Conservation (phyloP, 495 filamentous ascomycete genomes). For the Penicillium macrosclerotiorum region DNA sequence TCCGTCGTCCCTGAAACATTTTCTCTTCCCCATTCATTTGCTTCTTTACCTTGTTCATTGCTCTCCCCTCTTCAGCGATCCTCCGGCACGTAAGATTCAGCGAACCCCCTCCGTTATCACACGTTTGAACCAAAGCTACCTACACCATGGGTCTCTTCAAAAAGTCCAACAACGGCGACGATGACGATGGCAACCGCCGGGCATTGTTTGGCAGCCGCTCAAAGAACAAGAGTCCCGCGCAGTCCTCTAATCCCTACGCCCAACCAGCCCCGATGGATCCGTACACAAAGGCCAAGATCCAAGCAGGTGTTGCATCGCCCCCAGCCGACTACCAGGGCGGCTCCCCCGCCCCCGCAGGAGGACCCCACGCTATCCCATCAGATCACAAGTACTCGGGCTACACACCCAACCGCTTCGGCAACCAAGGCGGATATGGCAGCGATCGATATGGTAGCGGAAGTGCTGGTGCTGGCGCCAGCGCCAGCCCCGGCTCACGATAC, state of each 20-base stretch:
- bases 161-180: conserved; percentile 61
- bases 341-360: conserved; percentile 18
- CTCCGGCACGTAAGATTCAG: too few relatives aligned
- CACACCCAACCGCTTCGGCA: conserved; percentile 60
- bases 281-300: conserved; percentile 60
- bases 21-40: conserved; percentile 8
- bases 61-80: too few relatives aligned
- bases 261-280: conserved; percentile 58
- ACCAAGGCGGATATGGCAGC: conserved; percentile 61
- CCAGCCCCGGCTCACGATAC: conserved; percentile 45
- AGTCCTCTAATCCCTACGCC: conserved; percentile 64
- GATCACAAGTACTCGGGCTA: conserved; percentile 55
- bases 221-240: conserved; percentile 59
- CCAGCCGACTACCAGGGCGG: conserved; percentile 38
- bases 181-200: conserved; percentile 57
- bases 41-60: background rate
- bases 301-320: conserved; percentile 39
- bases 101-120: background rate
- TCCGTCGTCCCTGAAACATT: conserved; percentile 15
- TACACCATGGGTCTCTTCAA: conserved; percentile 64
- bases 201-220: conserved; percentile 57
- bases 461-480: conserved; percentile 26
- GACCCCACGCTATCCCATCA: conserved; percentile 36
- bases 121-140: too few relatives aligned
- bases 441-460: conserved; percentile 54